These are phyloP conservation scores for Globisporangium viniferum DNA, from an alignment of 352 stramenopile genomes.

Conservation along the genomic window DNA sequence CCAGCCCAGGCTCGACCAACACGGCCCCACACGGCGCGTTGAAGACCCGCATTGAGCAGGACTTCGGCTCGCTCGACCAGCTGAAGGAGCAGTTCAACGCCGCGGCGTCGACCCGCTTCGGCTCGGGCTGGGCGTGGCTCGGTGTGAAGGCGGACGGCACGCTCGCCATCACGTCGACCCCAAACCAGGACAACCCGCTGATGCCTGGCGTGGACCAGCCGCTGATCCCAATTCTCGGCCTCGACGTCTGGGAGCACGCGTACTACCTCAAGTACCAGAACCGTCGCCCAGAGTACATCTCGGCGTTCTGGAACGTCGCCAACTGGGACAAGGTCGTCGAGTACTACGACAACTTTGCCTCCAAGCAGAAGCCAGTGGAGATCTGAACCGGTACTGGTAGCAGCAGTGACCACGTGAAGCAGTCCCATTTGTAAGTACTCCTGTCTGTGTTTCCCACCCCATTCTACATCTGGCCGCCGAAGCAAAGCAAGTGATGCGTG, in stretches of 20 bases:
- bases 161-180: constrained; percentile 93
- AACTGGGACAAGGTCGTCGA: constrained; percentile 93
- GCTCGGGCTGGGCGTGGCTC: constrained; percentile 90
- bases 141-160: constrained; percentile 85
- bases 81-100: constrained; percentile 90
- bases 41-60: constrained; percentile 80
- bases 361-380: constrained; percentile 79
- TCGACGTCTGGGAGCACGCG: constrained; percentile 96
- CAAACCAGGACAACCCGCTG: constrained; percentile 95
- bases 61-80: constrained; percentile 90
- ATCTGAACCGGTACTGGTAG: constrained; percentile 48
- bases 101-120: constrained; percentile 83
- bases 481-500: neutral
- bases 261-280: constrained; percentile 99
- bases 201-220: constrained; percentile 75
- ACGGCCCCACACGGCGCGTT: constrained; percentile 76
- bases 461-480: neutral
- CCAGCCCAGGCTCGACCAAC: constrained; percentile 67
- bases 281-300: constrained; percentile 94
- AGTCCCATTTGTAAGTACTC: constrained; percentile 17
- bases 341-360: constrained; percentile 90
- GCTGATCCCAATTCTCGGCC: constrained; percentile 91
- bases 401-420: constrained; percentile 13
- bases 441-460: constrained; percentile 1
- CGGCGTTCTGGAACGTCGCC: constrained; percentile 97